Base-by-base conservation (phyloP, 1,139 yeast genomes). In the Meyerozyma athensensis region DNA sequence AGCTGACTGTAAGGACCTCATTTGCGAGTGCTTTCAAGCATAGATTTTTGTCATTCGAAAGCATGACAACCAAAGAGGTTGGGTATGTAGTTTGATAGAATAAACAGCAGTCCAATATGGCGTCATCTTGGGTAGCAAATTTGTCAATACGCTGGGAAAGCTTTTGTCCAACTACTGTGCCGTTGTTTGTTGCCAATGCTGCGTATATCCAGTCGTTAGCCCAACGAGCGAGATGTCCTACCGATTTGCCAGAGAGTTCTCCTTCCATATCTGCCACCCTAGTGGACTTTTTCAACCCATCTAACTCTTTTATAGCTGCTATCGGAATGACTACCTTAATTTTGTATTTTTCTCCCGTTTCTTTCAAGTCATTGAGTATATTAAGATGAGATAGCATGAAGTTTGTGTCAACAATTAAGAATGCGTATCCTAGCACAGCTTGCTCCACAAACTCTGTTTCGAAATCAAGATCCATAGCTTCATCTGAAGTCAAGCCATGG, bases 81-180 rank as follows among this genome's bases (percentile, higher is more conserved):
- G 69, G 54, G 55, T 57, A 43, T 38, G 55, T 54, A 17, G 67
- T 58, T 43, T 74, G 69, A 43, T 81, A 79, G 52, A 72, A 89
- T 20, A 83, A 51, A 49, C 95, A 84, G 54, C 96, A 87, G 58
- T 90, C 97, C 26, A 89, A 59, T 43, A 90, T 89, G 0, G 95
- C 74, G 50, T 89, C 95, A 55, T 90, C 97, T 40, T 85, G 82
- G 0, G 43, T 44, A 1, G 79, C 56, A 5, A 53, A 37, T 28
- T 43, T 36, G 63, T 77, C 49, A 8, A 80, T 40, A 28, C 65
- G 60, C 51, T 89, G 86, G 19, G 65, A 61, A 26, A 73, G 39
- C 45, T 71, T 76, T 54, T 90, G 97, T 0, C 89, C 95, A 34
- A 72, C 59, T 0, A 89, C 77, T 1, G 71, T 63, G 0, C 73